A percentile compares a stretch with the other conserved stretches of the same genome.
These are phyloP conservation scores for Pharus latifolius DNA, from an alignment of 176 grass and related monocot species.

Conservation along the genomic window DNA sequence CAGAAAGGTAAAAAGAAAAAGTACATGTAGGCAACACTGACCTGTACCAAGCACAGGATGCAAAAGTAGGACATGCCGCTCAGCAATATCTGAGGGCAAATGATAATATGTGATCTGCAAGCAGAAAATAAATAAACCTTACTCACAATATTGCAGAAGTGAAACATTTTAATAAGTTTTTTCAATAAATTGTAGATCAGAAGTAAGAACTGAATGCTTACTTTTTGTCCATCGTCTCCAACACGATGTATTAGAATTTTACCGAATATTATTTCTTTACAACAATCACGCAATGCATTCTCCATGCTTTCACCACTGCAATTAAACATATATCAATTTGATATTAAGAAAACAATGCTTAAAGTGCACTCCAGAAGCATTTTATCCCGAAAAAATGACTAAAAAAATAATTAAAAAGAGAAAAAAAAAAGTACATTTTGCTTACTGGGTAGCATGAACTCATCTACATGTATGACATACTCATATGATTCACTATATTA, in stretches of 20 bases:
- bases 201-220: background rate
- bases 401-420: background rate
- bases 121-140: conserved; percentile 12
- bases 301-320: conserved; percentile 88
- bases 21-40: conserved; percentile 8
- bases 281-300: conserved; percentile 73
- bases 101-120: conserved; percentile 82
- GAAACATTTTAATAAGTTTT: background rate
- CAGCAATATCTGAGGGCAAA: conserved; percentile 68
- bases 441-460: background rate
- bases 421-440: background rate
- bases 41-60: conserved; percentile 95
- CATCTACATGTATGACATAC: background rate
- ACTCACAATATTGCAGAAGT: background rate
- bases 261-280: conserved; percentile 80
- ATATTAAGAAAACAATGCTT: background rate
- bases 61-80: conserved; percentile 84
- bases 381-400: background rate
- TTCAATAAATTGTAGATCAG: background rate
- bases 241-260: conserved; percentile 82
- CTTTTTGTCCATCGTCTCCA: conserved; percentile 80
- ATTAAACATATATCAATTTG: conserved; percentile 13
- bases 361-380: background rate
- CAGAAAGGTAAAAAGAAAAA: background rate
- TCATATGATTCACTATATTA: background rate